Conservation (phyloP, 768 basidiomycete genomes). For the Suillus fuscotomentosus region DNA sequence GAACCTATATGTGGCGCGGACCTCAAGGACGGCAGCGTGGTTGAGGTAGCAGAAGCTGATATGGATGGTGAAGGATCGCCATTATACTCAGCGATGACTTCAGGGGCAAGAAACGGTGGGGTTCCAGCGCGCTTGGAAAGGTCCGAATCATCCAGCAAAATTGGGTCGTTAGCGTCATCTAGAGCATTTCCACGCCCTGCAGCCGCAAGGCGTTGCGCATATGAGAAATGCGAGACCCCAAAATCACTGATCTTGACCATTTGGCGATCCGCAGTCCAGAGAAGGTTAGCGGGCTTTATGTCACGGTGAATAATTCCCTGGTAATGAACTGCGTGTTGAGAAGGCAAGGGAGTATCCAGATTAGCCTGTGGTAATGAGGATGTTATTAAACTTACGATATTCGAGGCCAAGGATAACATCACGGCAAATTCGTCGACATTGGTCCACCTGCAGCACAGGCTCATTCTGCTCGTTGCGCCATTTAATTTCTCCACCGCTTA, state of each 20-base stretch:
- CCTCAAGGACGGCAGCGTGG: constrained; percentile 30
- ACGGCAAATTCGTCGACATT: constrained; percentile 84
- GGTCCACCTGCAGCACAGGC: constrained; percentile 80
- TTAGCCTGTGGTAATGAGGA: background rate
- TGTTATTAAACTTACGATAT: constrained; percentile 67
- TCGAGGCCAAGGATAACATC: constrained; percentile 94
- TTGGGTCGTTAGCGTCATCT: constrained; percentile 55
- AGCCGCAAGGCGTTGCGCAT: constrained; percentile 76
- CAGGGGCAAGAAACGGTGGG: constrained; percentile 95
- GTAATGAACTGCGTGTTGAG: constrained; percentile 70
- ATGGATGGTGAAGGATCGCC: constrained; percentile 34
- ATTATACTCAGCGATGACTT: constrained; percentile 74
- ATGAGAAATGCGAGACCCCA: constrained; percentile 95
- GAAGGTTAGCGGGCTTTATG: constrained; percentile 97
- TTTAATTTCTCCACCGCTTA: constrained; percentile 91
- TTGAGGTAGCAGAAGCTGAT: constrained; percentile 28
- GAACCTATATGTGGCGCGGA: constrained; percentile 30
- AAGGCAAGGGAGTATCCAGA: background rate
- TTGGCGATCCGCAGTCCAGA: constrained; percentile 83
- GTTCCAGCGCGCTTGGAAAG: constrained; percentile 91
- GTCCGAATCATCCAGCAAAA: constrained; percentile 81
- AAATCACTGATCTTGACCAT: constrained; percentile 98
- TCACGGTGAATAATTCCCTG: constrained; percentile 99
- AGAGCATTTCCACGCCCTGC: constrained; percentile 41
- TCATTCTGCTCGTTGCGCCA: constrained; percentile 68